Evolutionary conservation across 345 rosid genomes (phyloP).

Genomic region (Abelmoschus esculentus): DNA sequence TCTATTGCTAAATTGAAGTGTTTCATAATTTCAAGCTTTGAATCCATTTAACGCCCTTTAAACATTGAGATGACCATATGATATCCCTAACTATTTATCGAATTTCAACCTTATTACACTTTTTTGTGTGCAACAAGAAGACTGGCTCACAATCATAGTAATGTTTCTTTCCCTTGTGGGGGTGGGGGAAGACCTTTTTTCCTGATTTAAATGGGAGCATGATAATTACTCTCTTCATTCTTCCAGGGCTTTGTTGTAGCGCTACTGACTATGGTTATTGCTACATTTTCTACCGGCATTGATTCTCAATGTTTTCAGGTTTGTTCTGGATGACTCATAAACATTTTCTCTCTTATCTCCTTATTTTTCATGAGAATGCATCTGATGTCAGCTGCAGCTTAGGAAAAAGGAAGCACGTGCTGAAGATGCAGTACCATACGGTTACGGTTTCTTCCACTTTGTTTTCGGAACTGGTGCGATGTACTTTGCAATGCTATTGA

Average conservation of each 20-base stretch:
- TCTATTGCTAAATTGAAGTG: no score
- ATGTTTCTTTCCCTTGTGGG: no score
- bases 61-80: no score
- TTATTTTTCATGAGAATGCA: not conserved
- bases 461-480: conserved; percentile 96
- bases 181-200: no score
- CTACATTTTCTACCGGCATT: conserved; percentile 93
- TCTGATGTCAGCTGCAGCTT: conserved; percentile 32
- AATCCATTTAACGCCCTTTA: no score
- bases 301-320: conserved; percentile 97
- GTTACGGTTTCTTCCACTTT: conserved; percentile 95
- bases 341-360: not conserved
- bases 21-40: no score
- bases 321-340: conserved; percentile 9
- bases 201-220: not conserved
- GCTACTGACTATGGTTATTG: conserved; percentile 74
- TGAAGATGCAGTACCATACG: conserved; percentile 75
- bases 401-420: conserved; percentile 40
- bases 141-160: no score
- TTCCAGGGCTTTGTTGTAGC: conserved; percentile 83
- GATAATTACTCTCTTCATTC: conserved; percentile 3
- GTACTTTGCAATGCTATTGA: conserved; percentile 90
- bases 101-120: no score
- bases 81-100: no score
- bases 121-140: no score